Evolutionary conservation across 306 rosid species (phyloP), one percentile per base, ranked within the genome.

Genomic region (Cyclanthera cordifolia): DNA sequence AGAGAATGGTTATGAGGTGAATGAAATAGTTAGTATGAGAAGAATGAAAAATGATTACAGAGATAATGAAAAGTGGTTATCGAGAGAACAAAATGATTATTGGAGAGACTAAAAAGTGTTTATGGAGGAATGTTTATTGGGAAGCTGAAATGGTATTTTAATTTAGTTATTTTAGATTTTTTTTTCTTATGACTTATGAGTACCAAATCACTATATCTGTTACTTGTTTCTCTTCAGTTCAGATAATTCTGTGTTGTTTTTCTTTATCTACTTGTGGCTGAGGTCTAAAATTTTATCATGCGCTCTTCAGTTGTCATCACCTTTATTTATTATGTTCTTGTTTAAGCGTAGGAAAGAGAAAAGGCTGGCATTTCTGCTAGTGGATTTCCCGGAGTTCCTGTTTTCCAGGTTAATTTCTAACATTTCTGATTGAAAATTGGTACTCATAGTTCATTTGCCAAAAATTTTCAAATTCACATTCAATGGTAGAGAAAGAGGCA

Each of bases 351-450:
- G 97, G 97, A 79, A 79, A 87, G 78, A 73, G 88, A 87, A 73
- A 85, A 74, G 79, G 83, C 77, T 67, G 98, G 96, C 53, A 9
- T 79, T 74, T 59, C 82, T 69, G 84, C 88, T 52, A 73, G 70
- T 71, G 85, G 75, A 59, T 92, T 92, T 79, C 30, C 82, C 27
- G 96, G 98, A 10, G 88, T 92, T 76, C 98, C 96, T 43, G 90
- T 89, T 77, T 92, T 89, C 80, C 95, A 92, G 98, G 98, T 92
- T 84, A 53, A 69, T 79, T 69, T 83, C 77, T 75, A 14, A 64
- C 70, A 2, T 64, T 13, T 43, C 13, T 21, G 25, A 64, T 15
- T 72, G 68, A 25, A 55, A 71, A 28, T 70, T 73, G 70, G 45
- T 41, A 21, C 24, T 45, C 53, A 43, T 41, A 12, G 21, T 64